A percentile compares a stretch with the other conserved stretches of the same genome.
These are phyloP conservation scores for Moringa oleifera DNA, from an alignment of 345 rosid genomes.

Conservation along the genomic window DNA sequence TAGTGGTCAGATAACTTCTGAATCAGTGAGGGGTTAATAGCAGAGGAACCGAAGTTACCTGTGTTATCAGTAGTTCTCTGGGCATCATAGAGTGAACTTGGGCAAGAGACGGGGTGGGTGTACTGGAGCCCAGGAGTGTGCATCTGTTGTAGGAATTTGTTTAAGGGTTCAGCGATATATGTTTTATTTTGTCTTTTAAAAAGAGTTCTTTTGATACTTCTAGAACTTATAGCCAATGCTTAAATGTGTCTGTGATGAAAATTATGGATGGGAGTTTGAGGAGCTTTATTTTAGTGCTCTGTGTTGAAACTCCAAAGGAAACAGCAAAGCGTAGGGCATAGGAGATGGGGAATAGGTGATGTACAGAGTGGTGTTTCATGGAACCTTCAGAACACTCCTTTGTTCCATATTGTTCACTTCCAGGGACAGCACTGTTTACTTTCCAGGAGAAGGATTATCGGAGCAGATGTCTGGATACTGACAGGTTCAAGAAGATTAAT, in stretches of 20 bases:
- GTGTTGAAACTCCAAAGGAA: slow-evolving; percentile 29
- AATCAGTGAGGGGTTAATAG: slow-evolving; percentile 54
- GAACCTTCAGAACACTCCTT: slow-evolving; percentile 1
- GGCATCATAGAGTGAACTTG: slow-evolving; percentile 11
- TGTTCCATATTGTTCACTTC: neutral
- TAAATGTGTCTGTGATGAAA: slow-evolving; percentile 37
- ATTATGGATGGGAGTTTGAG: slow-evolving; percentile 43
- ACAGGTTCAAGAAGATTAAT: neutral
- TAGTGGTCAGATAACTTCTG: slow-evolving; percentile 50
- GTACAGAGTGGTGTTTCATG: slow-evolving; percentile 25
- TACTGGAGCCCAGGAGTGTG: slow-evolving; percentile 9
- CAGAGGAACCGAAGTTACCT: neutral
- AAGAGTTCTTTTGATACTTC: neutral
- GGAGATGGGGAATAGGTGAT: slow-evolving; percentile 3
- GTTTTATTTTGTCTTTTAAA: slow-evolving; percentile 11
- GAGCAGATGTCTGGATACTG: too few species aligned
- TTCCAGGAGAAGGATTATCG: neutral
- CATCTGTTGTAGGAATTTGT: slow-evolving; percentile 29
- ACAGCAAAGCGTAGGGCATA: slow-evolving; percentile 16
- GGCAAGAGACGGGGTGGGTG: slow-evolving; percentile 3
- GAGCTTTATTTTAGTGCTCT: slow-evolving; percentile 63
- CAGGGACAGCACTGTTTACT: neutral
- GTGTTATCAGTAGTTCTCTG: neutral
- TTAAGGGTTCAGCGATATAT: slow-evolving; percentile 18
- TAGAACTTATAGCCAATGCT: slow-evolving; percentile 17